Percentiles rank a stretch among this genome's conserved stretches.
Evolutionary conservation across 495 filamentous ascomycete genomes (phyloP).

Genomic region (Penicillium odoratum): DNA sequence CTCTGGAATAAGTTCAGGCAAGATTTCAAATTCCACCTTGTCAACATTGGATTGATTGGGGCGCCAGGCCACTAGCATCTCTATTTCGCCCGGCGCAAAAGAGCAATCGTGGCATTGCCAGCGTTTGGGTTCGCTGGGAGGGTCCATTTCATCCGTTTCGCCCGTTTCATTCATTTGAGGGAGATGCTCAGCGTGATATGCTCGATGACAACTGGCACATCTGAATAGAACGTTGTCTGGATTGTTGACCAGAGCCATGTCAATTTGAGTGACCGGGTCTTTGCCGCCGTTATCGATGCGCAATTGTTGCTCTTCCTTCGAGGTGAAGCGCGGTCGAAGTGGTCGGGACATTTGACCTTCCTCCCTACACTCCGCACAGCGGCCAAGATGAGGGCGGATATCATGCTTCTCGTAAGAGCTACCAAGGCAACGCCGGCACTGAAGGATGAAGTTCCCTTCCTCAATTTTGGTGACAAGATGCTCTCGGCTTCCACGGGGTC

Average conservation of each 20-base stretch:
- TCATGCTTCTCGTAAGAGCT: conserved; percentile 63
- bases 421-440: conserved; percentile 84
- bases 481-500: conserved; percentile 67
- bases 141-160: conserved; percentile 37
- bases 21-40: conserved; percentile 41
- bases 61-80: conserved; percentile 82
- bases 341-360: conserved; percentile 62
- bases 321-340: conserved; percentile 67
- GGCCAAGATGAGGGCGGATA: conserved; percentile 64
- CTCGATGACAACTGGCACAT: conserved; percentile 74
- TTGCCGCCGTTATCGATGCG: conserved; percentile 72
- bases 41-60: conserved; percentile 51
- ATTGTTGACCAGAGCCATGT: conserved; percentile 68
- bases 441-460: conserved; percentile 75
- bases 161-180: conserved; percentile 27
- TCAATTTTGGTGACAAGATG: conserved; percentile 93
- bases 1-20: conserved; percentile 58
- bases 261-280: conserved; percentile 70
- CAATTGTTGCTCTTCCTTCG: conserved; percentile 78
- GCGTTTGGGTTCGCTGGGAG: conserved; percentile 59
- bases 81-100: conserved; percentile 58
- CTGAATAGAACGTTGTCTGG: conserved; percentile 75
- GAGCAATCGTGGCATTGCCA: conserved; percentile 80
- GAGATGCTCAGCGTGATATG: conserved; percentile 80
- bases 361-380: conserved; percentile 67